Evolutionary conservation across 768 basidiomycete species (phyloP).

Genomic region (Gloeophyllum trabeum): DNA sequence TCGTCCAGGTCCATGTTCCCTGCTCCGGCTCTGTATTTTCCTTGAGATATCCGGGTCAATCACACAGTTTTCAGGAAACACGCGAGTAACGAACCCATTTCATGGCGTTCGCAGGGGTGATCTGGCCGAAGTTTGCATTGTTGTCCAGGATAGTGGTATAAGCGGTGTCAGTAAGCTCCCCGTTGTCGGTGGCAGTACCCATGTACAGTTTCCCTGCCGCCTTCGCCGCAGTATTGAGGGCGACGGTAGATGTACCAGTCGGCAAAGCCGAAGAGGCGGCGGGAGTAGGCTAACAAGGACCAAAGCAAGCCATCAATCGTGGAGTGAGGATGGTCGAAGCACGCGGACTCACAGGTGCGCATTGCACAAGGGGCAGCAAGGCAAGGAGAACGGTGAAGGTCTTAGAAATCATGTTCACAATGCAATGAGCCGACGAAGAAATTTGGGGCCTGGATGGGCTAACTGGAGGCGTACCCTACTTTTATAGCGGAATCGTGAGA

Average conservation of each 20-base stretch:
- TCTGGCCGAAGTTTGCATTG: conserved; percentile 27
- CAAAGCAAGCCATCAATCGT: too few relatives aligned
- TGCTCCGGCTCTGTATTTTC: conserved; percentile 40
- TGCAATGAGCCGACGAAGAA: too few relatives aligned
- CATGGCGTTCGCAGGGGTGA: conserved; percentile 33
- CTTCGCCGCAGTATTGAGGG: conserved; percentile 24
- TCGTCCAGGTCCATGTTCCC: conserved; percentile 33
- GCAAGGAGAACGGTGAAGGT: too few relatives aligned
- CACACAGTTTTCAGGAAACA: neutral
- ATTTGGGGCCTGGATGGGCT: too few relatives aligned
- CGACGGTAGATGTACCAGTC: conserved; percentile 10
- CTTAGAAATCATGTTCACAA: too few relatives aligned
- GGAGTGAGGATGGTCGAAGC: too few relatives aligned
- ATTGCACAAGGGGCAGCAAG: too few relatives aligned
- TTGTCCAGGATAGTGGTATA: conserved; percentile 27
- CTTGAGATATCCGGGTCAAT: conserved; percentile 13
- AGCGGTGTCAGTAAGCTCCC: conserved; percentile 26
- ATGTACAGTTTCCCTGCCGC: conserved; percentile 33
- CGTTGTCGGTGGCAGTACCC: conserved; percentile 35
- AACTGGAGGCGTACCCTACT: too few relatives aligned
- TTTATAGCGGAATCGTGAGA: too few relatives aligned
- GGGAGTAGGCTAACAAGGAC: too few relatives aligned
- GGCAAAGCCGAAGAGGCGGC: too few relatives aligned
- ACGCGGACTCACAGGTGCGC: too few relatives aligned
- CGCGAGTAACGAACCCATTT: conserved; percentile 28